Evolutionary conservation across 2,329 filamentous ascomycete species (phyloP), one percentile per base, ranked within the genome.

Genomic region (Mycosphaerella arachidis): DNA sequence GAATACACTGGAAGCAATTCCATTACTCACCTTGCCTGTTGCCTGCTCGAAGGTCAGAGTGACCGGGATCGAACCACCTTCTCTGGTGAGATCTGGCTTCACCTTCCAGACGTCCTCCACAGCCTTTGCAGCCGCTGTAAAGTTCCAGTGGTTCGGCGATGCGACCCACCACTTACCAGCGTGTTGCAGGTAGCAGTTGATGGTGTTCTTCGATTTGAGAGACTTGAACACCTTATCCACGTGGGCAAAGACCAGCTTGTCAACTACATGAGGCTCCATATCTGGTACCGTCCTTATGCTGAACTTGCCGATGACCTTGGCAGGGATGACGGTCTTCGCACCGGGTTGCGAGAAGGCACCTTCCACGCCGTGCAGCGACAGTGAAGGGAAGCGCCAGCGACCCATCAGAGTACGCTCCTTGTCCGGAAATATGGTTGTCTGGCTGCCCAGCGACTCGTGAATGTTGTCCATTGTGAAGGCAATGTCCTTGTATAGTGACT

Each of bases 101-200:
- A 96, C 89, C 56, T 90, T 90, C 85, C 92, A 99, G 40, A 99
- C 94, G 66, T 91, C 86, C 81, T 97, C 89, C 35, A 94, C 92
- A n/a, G 94, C 94, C 84, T 96, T 97, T 72, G 88, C 86, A 13
- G 94, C 94, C 29, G 93, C 93, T 31, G 86, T 85, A 79, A 97
- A 99, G 83, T 99, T 99, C 92, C 94, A 97, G 83, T 99, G 93
- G 79, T 96, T 94, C 31, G 94, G 93, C 73, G 89, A 92, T 51
- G 95, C 92, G 52, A 96, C 92, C 94, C 94, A 99, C 94, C 94
- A 99, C 79, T 97, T 97, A 68, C 94, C 94, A 61, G 87, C 88
- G 81, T 99, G 94, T 77, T 93, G 60, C 6, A 92, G 82, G 73
- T 82, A 86, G 56, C 92, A 87, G 70, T 90, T 90, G 72, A 96